Evolutionary conservation across 495 filamentous ascomycete species (phyloP).

Genomic region (Pseudoneurospora amorphoporcata): DNA sequence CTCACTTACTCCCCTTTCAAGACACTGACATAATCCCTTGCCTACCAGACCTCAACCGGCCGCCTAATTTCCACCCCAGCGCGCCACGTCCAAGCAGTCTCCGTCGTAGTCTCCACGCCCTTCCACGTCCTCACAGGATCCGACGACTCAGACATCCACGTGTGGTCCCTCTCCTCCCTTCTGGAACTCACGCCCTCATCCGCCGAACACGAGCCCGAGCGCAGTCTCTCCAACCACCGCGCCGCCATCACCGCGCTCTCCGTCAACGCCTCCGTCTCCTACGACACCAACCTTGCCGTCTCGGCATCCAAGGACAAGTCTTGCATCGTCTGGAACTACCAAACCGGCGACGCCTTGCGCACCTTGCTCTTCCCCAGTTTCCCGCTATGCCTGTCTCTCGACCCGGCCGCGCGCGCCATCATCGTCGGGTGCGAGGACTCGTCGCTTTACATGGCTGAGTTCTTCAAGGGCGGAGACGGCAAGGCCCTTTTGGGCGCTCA

Average conservation of each 20-base stretch:
- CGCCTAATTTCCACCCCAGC: conserved; percentile 78
- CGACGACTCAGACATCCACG: conserved; percentile 75
- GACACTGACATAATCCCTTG: background rate
- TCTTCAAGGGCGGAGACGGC: conserved; percentile 41
- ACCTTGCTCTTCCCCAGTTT: conserved; percentile 67
- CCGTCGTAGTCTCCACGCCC: conserved; percentile 59
- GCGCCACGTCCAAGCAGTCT: conserved; percentile 79
- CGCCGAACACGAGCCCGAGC: conserved; percentile 45
- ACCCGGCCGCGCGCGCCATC: conserved; percentile 73
- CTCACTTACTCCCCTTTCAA: conserved; percentile 3
- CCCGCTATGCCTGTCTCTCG: conserved; percentile 63
- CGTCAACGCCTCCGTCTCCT: conserved; percentile 54
- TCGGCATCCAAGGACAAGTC: conserved; percentile 73
- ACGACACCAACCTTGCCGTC: conserved; percentile 59
- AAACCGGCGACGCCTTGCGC: conserved; percentile 60
- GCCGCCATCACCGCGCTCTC: conserved; percentile 64
- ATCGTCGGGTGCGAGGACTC: conserved; percentile 80
- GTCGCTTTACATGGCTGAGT: conserved; percentile 67
- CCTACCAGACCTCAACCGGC: conserved; percentile 65
- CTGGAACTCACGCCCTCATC: conserved; percentile 44
- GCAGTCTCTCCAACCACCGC: conserved; percentile 68
- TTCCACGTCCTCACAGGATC: conserved; percentile 82
- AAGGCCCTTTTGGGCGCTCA: conserved; percentile 46
- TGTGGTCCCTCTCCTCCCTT: conserved; percentile 73
- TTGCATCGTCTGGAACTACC: conserved; percentile 82